Evolutionary conservation across 495 filamentous ascomycete species (phyloP).

Genomic region (Lentithecium fluviatile): DNA sequence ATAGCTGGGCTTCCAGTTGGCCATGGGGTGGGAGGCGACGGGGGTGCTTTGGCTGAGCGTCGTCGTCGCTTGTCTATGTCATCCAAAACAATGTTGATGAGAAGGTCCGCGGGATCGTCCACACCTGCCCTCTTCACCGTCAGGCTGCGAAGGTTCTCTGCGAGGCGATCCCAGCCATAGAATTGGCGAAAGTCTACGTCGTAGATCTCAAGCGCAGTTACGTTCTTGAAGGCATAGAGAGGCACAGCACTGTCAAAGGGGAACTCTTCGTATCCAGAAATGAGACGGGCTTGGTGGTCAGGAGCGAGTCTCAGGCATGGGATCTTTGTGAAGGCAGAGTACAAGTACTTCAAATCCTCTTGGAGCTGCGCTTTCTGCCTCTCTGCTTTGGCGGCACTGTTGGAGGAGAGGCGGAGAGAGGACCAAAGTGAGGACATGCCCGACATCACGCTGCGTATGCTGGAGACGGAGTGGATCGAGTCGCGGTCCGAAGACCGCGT

Average conservation of each 20-base stretch:
- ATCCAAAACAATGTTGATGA: conserved; percentile 90
- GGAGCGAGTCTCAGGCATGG: conserved; percentile 84
- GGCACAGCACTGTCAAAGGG: conserved; percentile 98
- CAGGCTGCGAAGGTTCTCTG: conserved; percentile 86
- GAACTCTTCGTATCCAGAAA: conserved; percentile 94
- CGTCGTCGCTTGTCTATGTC: conserved; percentile 90
- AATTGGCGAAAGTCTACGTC: conserved; percentile 96
- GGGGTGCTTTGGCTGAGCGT: conserved; percentile 79
- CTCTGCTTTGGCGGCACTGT: conserved; percentile 74
- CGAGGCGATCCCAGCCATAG: conserved; percentile 91
- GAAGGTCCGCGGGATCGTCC: conserved; percentile 84
- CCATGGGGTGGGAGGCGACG: conserved; percentile 70
- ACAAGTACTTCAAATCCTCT: conserved; percentile 89
- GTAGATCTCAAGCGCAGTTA: conserved; percentile 87
- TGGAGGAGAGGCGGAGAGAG: conserved; percentile 74
- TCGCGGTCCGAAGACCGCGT: conserved; percentile 76
- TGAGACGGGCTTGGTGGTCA: conserved; percentile 83
- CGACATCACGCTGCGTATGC: conserved; percentile 95
- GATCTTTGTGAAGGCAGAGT: conserved; percentile 98
- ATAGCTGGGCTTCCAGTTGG: conserved; percentile 60
- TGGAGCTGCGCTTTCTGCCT: conserved; percentile 81
- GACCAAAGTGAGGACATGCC: conserved; percentile 92
- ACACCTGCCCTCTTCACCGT: conserved; percentile 84
- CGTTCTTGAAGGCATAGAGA: conserved; percentile 90
- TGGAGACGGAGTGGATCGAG: conserved; percentile 93